A percentile compares a stretch with the other conserved stretches of the same genome.
Evolutionary conservation across 169 alveolate species (phyloP).

Genomic region (Babesia ovis): DNA sequence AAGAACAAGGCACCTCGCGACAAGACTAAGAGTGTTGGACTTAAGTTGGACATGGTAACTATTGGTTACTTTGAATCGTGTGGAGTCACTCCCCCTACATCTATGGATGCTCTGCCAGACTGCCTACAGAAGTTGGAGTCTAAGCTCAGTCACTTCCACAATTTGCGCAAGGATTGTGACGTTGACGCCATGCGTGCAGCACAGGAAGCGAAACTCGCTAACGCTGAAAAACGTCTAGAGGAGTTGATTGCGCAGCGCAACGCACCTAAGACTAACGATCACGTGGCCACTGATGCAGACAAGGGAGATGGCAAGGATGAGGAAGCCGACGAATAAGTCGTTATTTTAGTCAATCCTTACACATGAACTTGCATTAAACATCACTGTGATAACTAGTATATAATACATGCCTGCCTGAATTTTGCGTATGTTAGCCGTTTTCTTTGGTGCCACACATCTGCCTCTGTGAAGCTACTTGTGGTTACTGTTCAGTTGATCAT

Average conservation of each 20-base stretch:
- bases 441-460: neutral
- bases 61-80: constrained; percentile 75
- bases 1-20: constrained; percentile 68
- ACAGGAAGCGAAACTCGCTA: constrained; percentile 56
- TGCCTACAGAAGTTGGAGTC: constrained; percentile 66
- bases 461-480: neutral
- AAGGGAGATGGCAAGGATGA: neutral
- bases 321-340: neutral
- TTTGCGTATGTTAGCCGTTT: no score
- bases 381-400: neutral
- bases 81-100: constrained; percentile 77
- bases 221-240: constrained; percentile 55
- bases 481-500: neutral
- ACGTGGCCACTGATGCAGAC: neutral
- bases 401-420: no score
- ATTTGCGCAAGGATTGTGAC: constrained; percentile 71
- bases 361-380: neutral
- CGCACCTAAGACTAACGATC: constrained; percentile 7
- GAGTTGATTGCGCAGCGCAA: constrained; percentile 23
- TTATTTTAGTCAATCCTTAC: neutral
- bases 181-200: constrained; percentile 70
- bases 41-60: constrained; percentile 76
- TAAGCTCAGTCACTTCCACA: constrained; percentile 66
- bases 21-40: constrained; percentile 57
- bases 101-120: constrained; percentile 67